A percentile compares a stretch with the other conserved stretches of the same genome.
These are phyloP conservation scores for Saccharum officinarum DNA, from an alignment of 176 grass and related monocot species.

Conservation along the genomic window DNA sequence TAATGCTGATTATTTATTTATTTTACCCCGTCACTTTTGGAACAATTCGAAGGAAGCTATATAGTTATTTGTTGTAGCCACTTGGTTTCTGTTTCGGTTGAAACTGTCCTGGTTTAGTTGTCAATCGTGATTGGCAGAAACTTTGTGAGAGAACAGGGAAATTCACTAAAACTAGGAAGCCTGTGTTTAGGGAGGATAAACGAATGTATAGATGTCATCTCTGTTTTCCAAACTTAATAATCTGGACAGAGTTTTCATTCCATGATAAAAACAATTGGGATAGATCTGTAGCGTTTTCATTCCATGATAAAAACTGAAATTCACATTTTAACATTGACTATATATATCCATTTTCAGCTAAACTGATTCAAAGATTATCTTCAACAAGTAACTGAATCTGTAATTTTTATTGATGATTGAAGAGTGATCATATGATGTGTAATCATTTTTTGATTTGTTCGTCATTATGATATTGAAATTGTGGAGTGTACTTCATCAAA, in stretches of 20 bases:
- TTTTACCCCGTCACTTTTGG: not conserved
- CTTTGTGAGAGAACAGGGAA: not conserved
- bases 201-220: not conserved
- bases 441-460: not conserved
- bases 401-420: not conserved
- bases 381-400: constrained; percentile 3
- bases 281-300: not conserved
- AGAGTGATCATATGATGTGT: too few species aligned
- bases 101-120: not conserved
- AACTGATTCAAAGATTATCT: not conserved
- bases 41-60: not conserved
- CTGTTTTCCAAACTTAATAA: not conserved
- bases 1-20: not conserved
- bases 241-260: not conserved
- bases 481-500: not conserved
- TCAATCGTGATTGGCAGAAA: not conserved
- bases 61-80: not conserved
- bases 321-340: not conserved
- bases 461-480: not conserved
- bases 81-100: not conserved
- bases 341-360: not conserved
- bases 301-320: not conserved
- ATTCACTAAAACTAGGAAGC: not conserved
- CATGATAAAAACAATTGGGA: not conserved
- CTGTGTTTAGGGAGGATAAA: not conserved